Base-by-base conservation (phyloP, 2,329 filamentous ascomycete genomes). In the Aspergillus pseudoterreus region DNA sequence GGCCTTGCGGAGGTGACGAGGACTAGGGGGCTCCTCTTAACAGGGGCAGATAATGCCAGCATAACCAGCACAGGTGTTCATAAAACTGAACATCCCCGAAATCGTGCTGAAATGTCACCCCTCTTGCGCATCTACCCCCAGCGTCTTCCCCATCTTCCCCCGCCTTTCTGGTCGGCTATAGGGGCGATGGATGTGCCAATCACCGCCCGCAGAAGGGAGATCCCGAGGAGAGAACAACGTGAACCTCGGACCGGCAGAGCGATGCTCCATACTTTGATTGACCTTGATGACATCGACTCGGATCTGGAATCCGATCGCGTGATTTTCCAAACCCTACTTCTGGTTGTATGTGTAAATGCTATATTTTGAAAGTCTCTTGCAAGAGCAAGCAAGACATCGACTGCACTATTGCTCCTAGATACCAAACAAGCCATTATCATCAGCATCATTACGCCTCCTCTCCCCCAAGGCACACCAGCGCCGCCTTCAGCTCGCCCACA, bases 401-500 rank as follows among this genome's bases (percentile, higher is more conserved):
- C 39, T 19, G 8, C 35, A 38, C 39, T 19, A 22, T 42, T 42
- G 15, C 39, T 22, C 39, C 11, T 12, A 44, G 14, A 44, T 14
- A 44, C 35, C 35, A n/a, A 38, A 17, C 35, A 8, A 38, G 41
- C n/a, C 24, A 49, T 55, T 52, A 49, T 46, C 32, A 33, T 43
- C 36, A 19, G 19, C 19, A 56, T 62, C 58, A 62, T 64, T 59
- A 64, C 19, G 65, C 63, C 48, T 73, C 71, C 47, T 66, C 66
- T 30, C 69, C 67, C 15, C 65, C 66, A 47, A 78, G 62, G 63
- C 75, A 75, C 22, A 63, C 60, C 56, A 77, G 48, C 17, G 75
- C 79, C 4, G 79, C 81, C 62, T 81, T 80, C 62, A 94, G 73
- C 68, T 92, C 85, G 51, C 71, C 77, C 22, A 92, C 76, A 6